Evolutionary conservation across 2,329 filamentous ascomycete genomes (phyloP), one percentile per base, ranked within the genome.

Genomic region (Penicillium hesseltinei): DNA sequence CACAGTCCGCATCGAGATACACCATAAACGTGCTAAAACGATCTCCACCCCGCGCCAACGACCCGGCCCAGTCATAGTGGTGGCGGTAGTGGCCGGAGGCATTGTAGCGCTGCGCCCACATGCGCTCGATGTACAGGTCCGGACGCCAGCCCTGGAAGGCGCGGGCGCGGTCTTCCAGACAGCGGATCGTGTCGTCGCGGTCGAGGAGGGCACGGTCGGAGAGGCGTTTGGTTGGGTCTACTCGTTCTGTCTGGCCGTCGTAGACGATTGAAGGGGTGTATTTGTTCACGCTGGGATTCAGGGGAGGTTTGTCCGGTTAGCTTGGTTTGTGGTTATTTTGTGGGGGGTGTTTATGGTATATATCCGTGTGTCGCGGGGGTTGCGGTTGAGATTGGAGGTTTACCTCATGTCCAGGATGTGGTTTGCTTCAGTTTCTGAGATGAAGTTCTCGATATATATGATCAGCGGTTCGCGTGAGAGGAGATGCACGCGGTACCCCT

Each of bases 21-120:
- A 87, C 84, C 83, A 87, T 86, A 64, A 87, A 87, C 3, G 79
- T 84, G 54, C 79, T 84, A 6, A 83, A 71, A 0, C 84, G 73
- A 36, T 77, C 78, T 4, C 69, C 75, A 50, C 69, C 72, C 3
- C 66, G 70, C 50, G 61, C 71, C 23, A 68, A 67, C 0, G 74
- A 73, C 6, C 77, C 78, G 42, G 71, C 74, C 82, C 83, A 86
- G 70, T 87, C 84, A 66, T 81, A 87, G 62, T 86, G 84, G 59
- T 84, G 78, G 4, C 71, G 71, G 68, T 87, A 87, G 68, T 86
- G 83, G 1, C 84, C 84, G 3, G 77, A 78, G 6, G 73, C 67
- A n/a, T 80, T 81, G 65, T 87, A 87, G 50, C 81, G 77, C 66
- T 87, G 84, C 1, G 81, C 81, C 81, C 83, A 85, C 61, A 87